These are phyloP conservation scores for Fusarium abutilonis DNA, from an alignment of 2,329 filamentous ascomycete species.

Conservation along the genomic window DNA sequence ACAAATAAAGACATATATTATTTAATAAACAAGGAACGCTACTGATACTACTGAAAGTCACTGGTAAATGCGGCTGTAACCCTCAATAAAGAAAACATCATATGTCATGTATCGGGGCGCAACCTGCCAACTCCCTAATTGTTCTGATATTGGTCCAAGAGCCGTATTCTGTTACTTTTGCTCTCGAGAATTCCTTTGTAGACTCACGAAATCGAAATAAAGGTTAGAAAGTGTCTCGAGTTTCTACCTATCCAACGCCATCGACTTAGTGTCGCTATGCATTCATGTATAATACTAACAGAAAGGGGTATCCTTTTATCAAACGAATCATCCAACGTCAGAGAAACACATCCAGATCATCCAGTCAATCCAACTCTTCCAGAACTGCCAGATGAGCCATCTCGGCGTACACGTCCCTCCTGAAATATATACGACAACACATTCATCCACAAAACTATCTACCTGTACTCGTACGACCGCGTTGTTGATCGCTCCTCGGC, in stretches of 20 bases:
- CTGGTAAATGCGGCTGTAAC: too few relatives aligned
- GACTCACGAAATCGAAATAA: not conserved
- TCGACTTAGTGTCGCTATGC: slow-evolving; percentile 29
- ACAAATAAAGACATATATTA: not conserved
- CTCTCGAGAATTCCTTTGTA: not conserved
- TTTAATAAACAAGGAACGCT: not conserved
- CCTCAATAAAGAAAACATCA: too few relatives aligned
- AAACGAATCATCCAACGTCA: slow-evolving; percentile 37
- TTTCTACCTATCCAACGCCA: slow-evolving; percentile 37
- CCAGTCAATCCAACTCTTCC: slow-evolving; percentile 10
- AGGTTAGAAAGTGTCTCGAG: slow-evolving; percentile 6
- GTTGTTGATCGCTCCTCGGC: slow-evolving; percentile 12
- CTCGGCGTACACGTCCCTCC: slow-evolving; percentile 1
- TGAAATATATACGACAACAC: slow-evolving; percentile 11
- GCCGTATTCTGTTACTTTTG: not conserved
- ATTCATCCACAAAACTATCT: slow-evolving; percentile 15
- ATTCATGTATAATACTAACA: slow-evolving; percentile 31
- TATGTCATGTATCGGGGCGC: too few relatives aligned
- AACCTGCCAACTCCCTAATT: too few relatives aligned
- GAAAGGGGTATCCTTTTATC: slow-evolving; percentile 43
- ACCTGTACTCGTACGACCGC: slow-evolving; percentile 14
- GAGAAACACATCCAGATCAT: slow-evolving; percentile 28
- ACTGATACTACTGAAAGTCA: not conserved
- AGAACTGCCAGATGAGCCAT: not conserved
- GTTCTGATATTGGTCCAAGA: not conserved